Evolutionary conservation across 2,329 filamentous ascomycete species (phyloP).

Genomic region (Aureobasidium sp.): DNA sequence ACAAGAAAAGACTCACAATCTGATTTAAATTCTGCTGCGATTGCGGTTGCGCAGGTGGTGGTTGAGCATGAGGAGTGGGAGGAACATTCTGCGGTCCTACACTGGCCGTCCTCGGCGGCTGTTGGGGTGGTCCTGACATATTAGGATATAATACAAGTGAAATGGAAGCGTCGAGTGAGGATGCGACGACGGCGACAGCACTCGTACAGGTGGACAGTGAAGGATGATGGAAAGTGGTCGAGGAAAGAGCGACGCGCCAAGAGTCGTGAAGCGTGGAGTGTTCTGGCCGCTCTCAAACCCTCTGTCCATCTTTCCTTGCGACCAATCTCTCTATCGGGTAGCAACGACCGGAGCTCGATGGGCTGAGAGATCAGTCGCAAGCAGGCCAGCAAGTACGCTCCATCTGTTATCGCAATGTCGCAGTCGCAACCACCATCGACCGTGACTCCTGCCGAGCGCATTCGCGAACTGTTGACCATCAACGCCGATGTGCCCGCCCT

Average conservation of each 20-base stretch:
- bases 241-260: slow-evolving; percentile 3
- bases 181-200: not conserved
- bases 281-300: not conserved
- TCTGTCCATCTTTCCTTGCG: not conserved
- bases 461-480: slow-evolving; percentile 70
- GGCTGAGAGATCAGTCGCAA: slow-evolving; percentile 11
- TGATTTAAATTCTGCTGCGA: slow-evolving; percentile 90
- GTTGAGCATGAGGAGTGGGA: slow-evolving; percentile 30
- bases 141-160: slow-evolving; percentile 12
- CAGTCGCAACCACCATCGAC: slow-evolving; percentile 21
- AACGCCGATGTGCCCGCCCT: slow-evolving; percentile 53
- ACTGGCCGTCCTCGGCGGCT: slow-evolving; percentile 28
- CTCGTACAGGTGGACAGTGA: not conserved
- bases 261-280: not conserved
- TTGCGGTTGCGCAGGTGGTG: slow-evolving; percentile 44
- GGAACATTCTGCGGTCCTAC: slow-evolving; percentile 25
- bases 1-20: slow-evolving; percentile 59
- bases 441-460: slow-evolving; percentile 65
- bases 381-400: slow-evolving; percentile 1
- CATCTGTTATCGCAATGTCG: slow-evolving; percentile 17
- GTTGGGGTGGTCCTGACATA: slow-evolving; percentile 31
- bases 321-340: not conserved
- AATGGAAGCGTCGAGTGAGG: not conserved
- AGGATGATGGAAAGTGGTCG: not conserved
- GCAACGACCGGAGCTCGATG: slow-evolving; percentile 2